phyloP scores from a whole-genome alignment of 1,284 basidiomycete genomes.

The Pseudozyma pruni region DNA sequence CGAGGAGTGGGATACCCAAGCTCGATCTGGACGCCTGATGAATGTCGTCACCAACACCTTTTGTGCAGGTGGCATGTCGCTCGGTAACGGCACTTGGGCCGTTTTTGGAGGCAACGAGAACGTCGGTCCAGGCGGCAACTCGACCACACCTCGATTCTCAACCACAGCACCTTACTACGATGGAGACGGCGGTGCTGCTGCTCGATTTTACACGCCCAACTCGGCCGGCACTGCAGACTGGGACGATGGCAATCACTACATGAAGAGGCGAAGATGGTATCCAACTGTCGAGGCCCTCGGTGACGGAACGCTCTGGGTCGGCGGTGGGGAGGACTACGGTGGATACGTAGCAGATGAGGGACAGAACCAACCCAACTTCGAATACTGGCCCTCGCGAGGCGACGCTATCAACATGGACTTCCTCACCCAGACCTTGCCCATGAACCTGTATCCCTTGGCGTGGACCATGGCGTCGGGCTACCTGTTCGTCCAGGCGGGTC shows the following conservation, averaged over 20 bases:
- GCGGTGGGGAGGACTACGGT: slow-evolving; percentile 39
- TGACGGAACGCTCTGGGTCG: slow-evolving; percentile 41
- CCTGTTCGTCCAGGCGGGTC: slow-evolving; percentile 57
- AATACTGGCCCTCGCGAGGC: slow-evolving; percentile 41
- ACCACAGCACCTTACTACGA: slow-evolving; percentile 31
- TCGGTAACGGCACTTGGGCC: slow-evolving; percentile 66
- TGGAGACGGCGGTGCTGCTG: slow-evolving; percentile 42
- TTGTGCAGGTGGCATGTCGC: slow-evolving; percentile 64
- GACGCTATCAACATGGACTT: slow-evolving; percentile 42
- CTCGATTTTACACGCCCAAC: slow-evolving; percentile 42
- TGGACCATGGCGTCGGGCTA: slow-evolving; percentile 56
- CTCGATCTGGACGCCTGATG: slow-evolving; percentile 49
- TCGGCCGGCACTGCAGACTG: slow-evolving; percentile 18
- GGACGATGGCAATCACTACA: slow-evolving; percentile 35
- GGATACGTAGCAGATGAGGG: slow-evolving; percentile 34
- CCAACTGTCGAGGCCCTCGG: slow-evolving; percentile 45
- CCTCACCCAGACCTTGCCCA: slow-evolving; percentile 33
- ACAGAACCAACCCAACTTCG: slow-evolving; percentile 47
- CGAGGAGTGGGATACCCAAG: slow-evolving; percentile 45
- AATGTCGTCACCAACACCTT: slow-evolving; percentile 68
- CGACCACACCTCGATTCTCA: slow-evolving; percentile 30
- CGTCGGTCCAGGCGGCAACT: slow-evolving; percentile 55
- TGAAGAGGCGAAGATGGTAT: slow-evolving; percentile 42
- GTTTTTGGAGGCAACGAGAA: slow-evolving; percentile 66
- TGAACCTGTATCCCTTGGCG: slow-evolving; percentile 60